Base-by-base conservation (phyloP, 1,139 yeast genomes). In the Sugiyamaella sp. region DNA sequence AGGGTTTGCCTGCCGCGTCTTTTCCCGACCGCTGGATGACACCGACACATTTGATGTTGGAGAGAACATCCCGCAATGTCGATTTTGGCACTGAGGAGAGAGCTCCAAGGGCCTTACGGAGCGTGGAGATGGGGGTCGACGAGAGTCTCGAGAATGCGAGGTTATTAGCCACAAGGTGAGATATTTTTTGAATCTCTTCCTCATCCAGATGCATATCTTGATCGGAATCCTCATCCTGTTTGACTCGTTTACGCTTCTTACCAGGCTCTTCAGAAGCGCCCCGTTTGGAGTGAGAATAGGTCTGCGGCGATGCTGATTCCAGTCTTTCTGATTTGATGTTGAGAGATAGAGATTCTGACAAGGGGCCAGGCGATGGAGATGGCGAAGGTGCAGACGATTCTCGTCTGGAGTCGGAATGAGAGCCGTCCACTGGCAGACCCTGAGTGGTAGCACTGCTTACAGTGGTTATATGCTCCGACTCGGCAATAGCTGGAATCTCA, bases 1-100 rank as follows among this genome's bases (percentile, higher is more conserved):
- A 76, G 3, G 89, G 89, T 69, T 89, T 89, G 12, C 98, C 98
- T 1, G 97, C 96, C 3, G 98, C 97, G 71, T 93, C 98, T 69
- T 89, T 91, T 49, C 98, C 98, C 57, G 80, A 78, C 69, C 98
- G 85, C 63, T 83, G 80, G 59, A 93, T 90, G 9, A 87, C 85
- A 12, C 98, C 98, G 54, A 91, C 80, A 63, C 95, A 85, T 5
- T 68, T 62, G 37, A 81, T 73, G 51, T 74, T 69, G 54, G 76
- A 74, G 20, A 86, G 72, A 2, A 80, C 57, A 38, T 66, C 63
- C 39, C 74, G 70, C 22, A 79, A 62, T 51, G 72, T 74, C 24
- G 50, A 51, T 3, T 41, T 50, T 29, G 63, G 53, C 46, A 68
- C 65, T 14, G 61, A 56, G 54, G 46, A 68, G 62, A 59, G 72